These are phyloP conservation scores for Labyrinthula sp. DNA, from an alignment of 352 stramenopile genomes.

Conservation along the genomic window DNA sequence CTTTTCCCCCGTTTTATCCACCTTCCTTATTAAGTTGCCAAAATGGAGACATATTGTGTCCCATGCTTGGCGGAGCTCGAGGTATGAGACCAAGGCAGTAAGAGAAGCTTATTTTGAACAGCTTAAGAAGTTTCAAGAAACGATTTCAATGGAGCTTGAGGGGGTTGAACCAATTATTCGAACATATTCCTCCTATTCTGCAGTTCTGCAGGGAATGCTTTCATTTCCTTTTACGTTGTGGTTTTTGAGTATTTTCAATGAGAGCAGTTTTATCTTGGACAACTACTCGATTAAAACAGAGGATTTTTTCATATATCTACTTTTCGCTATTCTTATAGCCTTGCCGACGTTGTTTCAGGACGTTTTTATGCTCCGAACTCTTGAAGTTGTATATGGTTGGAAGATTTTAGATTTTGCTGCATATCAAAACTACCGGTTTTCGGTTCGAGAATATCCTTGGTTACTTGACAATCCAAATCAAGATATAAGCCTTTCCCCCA, in stretches of 20 bases:
- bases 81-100: no score
- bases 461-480: slow-evolving; percentile 51
- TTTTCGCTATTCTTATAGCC: slow-evolving; percentile 81
- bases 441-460: slow-evolving; percentile 70
- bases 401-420: slow-evolving; percentile 88
- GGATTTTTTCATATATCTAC: slow-evolving; percentile 75
- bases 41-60: slow-evolving; percentile 65
- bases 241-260: slow-evolving; percentile 62
- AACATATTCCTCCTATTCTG: slow-evolving; percentile 59
- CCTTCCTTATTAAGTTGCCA: slow-evolving; percentile 53
- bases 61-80: no score
- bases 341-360: slow-evolving; percentile 73
- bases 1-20: slow-evolving; percentile 56
- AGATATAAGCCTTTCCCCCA: slow-evolving; percentile 72
- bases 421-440: slow-evolving; percentile 83
- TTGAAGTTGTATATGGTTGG: slow-evolving; percentile 83
- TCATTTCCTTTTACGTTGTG: slow-evolving; percentile 55
- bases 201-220: slow-evolving; percentile 62
- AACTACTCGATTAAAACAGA: slow-evolving; percentile 72
- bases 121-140: slow-evolving; percentile 72
- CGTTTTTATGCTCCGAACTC: slow-evolving; percentile 74
- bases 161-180: slow-evolving; percentile 77
- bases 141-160: slow-evolving; percentile 68
- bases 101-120: no score
- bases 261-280: slow-evolving; percentile 63